These are phyloP conservation scores for Cryphonectria parasitica DNA, from an alignment of 2,329 filamentous ascomycete genomes.

Conservation along the genomic window DNA sequence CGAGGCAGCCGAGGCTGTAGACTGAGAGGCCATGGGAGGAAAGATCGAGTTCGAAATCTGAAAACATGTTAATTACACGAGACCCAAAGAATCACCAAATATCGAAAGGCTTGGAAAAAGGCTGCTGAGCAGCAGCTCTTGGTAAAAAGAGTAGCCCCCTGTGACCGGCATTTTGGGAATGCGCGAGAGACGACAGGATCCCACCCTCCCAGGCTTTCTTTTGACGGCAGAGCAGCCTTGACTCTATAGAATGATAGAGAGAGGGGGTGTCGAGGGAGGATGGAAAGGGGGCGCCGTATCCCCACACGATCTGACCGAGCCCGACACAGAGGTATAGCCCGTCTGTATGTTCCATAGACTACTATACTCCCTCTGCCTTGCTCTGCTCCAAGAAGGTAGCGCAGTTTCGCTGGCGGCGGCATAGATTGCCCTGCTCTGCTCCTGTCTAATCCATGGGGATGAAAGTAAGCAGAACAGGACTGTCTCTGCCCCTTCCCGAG, in stretches of 20 bases:
- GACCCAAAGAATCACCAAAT: background rate
- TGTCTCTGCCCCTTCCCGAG: constrained; percentile 3
- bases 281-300: background rate
- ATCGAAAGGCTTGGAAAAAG: background rate
- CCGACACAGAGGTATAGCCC: background rate
- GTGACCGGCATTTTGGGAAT: background rate
- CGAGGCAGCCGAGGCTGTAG: background rate
- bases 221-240: background rate
- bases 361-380: background rate
- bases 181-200: background rate
- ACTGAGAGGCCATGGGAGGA: background rate
- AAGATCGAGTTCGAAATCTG: background rate
- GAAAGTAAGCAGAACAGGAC: background rate
- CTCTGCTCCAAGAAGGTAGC: background rate
- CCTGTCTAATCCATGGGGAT: background rate
- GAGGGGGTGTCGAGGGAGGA: background rate
- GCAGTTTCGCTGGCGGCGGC: constrained; percentile 1
- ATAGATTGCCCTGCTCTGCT: background rate
- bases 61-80: background rate
- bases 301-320: constrained; percentile 1
- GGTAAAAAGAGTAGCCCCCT: background rate
- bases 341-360: background rate
- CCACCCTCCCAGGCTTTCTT: constrained; percentile 5
- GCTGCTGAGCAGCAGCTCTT: background rate
- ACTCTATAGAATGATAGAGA: background rate